These are phyloP conservation scores for Xylaria hypoxylon DNA, from an alignment of 2,329 filamentous ascomycete genomes.

Conservation along the genomic window DNA sequence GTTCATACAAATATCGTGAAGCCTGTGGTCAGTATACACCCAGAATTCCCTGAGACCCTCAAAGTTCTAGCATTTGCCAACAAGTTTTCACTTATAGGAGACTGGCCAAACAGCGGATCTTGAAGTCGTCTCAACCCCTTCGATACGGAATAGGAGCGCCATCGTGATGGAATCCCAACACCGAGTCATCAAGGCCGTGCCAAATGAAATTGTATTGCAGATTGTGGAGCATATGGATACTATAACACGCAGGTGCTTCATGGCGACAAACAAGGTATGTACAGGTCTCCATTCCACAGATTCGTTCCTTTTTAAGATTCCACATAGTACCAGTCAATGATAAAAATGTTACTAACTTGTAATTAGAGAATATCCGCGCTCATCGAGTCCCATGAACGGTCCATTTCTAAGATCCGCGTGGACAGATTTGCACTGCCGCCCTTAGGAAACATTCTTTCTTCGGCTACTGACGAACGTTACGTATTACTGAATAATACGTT, in stretches of 20 bases:
- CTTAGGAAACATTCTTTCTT: conserved; percentile 41
- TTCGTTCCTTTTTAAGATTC: not conserved
- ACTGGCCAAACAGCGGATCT: not conserved
- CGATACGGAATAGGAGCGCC: not conserved
- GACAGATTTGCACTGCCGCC: conserved; percentile 32
- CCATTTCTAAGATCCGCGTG: conserved; percentile 36
- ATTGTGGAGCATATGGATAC: conserved; percentile 44
- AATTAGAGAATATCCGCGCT: conserved; percentile 27
- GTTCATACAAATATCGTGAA: not conserved
- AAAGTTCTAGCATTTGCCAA: not conserved
- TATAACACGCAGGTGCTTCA: conserved; percentile 35
- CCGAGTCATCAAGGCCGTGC: conserved; percentile 21
- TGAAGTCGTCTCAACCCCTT: not conserved
- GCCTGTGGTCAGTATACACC: not conserved
- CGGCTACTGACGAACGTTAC: conserved; percentile 33
- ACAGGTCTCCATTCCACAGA: not conserved
- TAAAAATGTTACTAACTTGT: conserved; percentile 10
- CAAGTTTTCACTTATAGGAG: not conserved
- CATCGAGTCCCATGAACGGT: conserved; percentile 38
- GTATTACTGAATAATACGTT: conserved; percentile 37
- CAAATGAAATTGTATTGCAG: conserved; percentile 41
- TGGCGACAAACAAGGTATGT: conserved; percentile 43
- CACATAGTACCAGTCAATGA: not conserved
- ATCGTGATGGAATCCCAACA: conserved; percentile 2
- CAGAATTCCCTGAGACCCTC: not conserved